phyloP scores from a whole-genome alignment of 768 basidiomycete genomes.

The Filobasidium wieringae region DNA sequence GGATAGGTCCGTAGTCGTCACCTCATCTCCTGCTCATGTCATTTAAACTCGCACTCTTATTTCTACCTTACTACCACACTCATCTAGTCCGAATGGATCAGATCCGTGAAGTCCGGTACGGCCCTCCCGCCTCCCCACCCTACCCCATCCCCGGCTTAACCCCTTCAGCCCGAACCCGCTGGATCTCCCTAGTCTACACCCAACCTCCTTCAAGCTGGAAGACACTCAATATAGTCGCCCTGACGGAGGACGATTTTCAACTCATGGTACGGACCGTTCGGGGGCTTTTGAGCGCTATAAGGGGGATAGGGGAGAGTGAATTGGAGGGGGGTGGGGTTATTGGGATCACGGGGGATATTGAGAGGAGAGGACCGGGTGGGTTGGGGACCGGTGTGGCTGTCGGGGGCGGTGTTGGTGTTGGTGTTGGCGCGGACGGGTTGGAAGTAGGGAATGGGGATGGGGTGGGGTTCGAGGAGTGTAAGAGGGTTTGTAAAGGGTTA shows the following conservation, averaged over 20 bases:
- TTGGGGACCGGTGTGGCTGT: too few relatives aligned
- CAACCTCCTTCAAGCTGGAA: conserved; percentile 51
- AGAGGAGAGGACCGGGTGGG: neutral
- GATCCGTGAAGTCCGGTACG: conserved; percentile 75
- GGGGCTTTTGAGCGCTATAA: conserved; percentile 41
- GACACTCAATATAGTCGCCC: conserved; percentile 70
- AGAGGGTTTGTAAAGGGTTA: neutral
- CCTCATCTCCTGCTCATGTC: neutral
- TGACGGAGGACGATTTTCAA: conserved; percentile 51
- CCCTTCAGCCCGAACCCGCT: conserved; percentile 53
- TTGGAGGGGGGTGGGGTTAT: neutral
- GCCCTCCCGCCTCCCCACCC: conserved; percentile 48
- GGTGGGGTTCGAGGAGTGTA: neutral
- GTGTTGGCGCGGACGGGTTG: too few relatives aligned
- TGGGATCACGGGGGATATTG: neutral
- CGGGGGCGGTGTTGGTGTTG: too few relatives aligned
- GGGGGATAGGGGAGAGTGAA: conserved; percentile 4
- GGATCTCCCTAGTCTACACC: conserved; percentile 78
- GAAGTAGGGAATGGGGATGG: too few relatives aligned
- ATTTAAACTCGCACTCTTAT: neutral
- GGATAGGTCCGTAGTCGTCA: conserved; percentile 17
- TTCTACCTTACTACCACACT: neutral
- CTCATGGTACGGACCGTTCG: conserved; percentile 56
- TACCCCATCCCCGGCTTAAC: conserved; percentile 52
- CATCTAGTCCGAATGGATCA: conserved; percentile 64